Conservation (phyloP, 78 protist genomes). For the Goniomonas avonlea region DNA sequence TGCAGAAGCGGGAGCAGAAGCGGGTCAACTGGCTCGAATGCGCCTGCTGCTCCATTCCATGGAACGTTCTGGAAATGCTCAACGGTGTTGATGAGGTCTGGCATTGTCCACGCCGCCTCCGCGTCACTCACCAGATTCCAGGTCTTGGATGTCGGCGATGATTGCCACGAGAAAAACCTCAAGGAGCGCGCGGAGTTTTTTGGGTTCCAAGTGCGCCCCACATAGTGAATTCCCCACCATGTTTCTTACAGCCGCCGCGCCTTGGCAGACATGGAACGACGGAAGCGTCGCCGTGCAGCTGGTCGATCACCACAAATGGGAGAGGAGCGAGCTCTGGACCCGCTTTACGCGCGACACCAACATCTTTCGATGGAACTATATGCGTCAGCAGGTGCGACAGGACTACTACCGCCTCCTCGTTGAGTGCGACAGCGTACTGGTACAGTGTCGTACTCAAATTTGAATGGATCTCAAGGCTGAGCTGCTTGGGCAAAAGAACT, state of each 20-base stretch:
- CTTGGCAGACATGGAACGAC: background rate
- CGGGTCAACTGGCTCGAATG: background rate
- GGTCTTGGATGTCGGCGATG: background rate
- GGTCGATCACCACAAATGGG: conserved; percentile 2
- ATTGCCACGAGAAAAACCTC: conserved; percentile 1
- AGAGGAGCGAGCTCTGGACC: background rate
- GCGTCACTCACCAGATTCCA: background rate
- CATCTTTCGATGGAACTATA: conserved; percentile 5
- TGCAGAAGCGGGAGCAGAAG: background rate
- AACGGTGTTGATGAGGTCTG: background rate
- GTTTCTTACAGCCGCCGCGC: no score
- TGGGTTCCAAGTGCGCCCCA: background rate
- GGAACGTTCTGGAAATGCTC: background rate
- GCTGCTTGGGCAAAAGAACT: background rate
- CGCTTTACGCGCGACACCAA: conserved; percentile 11
- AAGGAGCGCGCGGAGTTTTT: background rate
- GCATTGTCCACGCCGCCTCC: background rate
- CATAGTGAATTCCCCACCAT: no score
- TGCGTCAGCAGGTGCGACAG: background rate
- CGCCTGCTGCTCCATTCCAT: background rate
- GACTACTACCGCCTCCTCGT: background rate
- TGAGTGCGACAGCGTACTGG: no score
- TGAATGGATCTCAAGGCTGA: background rate
- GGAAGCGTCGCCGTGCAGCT: background rate
- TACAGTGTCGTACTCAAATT: no score